Base-by-base conservation (phyloP, 768 basidiomycete genomes). In the Lactarius deliciosus region DNA sequence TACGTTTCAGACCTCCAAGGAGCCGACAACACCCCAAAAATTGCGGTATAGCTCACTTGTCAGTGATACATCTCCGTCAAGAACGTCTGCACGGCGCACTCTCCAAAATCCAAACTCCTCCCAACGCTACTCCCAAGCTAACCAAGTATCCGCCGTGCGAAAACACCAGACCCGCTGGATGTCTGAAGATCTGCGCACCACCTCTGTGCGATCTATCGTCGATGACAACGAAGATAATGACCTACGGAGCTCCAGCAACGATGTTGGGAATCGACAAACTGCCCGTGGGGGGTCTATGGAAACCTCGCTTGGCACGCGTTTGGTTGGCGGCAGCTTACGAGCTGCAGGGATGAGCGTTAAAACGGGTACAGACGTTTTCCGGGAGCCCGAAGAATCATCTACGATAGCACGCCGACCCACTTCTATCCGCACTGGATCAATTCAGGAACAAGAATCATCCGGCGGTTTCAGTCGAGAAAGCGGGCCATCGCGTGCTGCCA, bases 231-330 rank as follows among this genome's bases (percentile, higher is more conserved):
- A 76, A 3, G 71, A 74, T 0, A 73, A 73, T 25, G 62, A 67
- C 6, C 74, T 64, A 0, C 36, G 55, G 3, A 57, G 61, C 38
- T 72, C 74, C 18, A 47, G 61, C 38, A 64, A 53, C 32, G 64
- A 58, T 11, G 55, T 60, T 34, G 88, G 86, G 34, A 77, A 83
- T 32, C 77, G 82, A 53, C 90, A 90, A 72, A 80, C 80, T 36
- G 74, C 82, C 18, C 79, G 90, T 41, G 83, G 82, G 0, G 90
- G 90, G 5, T 91, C 88, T 73, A 87, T 85, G 3, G 91, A 92
- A 76, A 89, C 84, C 72, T 79, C 85, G 9, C 73, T 89, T 18
- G 81, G 84, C 13, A 76, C 89, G 64, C 86, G 82, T 70, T 75
- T 92, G 16, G 74, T 90, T 10, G 85, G 88, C 4, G 89, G 91